Base-by-base conservation (phyloP, 495 filamentous ascomycete genomes). In the Penicillium coprophilum region DNA sequence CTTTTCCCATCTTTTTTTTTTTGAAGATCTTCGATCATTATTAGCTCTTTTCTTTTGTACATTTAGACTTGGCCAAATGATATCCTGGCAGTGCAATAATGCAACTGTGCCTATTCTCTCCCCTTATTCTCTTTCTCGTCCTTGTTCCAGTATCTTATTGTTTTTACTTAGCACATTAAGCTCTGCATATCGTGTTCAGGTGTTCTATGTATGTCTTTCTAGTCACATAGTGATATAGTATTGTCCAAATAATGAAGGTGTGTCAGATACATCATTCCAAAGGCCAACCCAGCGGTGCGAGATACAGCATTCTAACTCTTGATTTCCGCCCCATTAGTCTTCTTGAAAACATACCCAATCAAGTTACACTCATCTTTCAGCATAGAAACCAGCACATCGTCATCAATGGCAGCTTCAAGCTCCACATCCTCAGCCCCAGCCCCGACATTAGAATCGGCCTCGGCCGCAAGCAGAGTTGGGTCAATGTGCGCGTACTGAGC, bases 401-500 rank as follows among this genome's bases (percentile, higher is more conserved):
- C 88, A 56, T 85, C 81, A 46, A 82, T 66, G 40, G 71, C 71
- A 36, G 61, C 58, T 15, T 57, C 58, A 11, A 66, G 28, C 13
- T 75, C 72, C 28, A 73, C 64, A 2, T 74, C 62, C 39, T 69
- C 61, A 20, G 5, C 34, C 4, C 15, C 52, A 46, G 17, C 50
- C 23, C 12, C 38, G 10, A 17, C 15, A 7, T 61, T 69, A 36
- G 57, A 30, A 20, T 58, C 34, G 15, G 34, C n/a, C 34, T 38
- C 63, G 20, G 23, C 56, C 36, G 47, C 69, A 45, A 66, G 54
- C 55, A 61, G 75, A 52, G 76, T 66, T 8, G 85, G 80, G 56
- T 88, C 82, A 44, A 91, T 80, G 62, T 92, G 88, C 44, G 71
- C 58, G 68, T 90, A 91, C 46, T 81, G 75, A 71, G 89, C 86